These are phyloP conservation scores for Berberis thunbergii DNA, from an alignment of 164 flowering plant genomes.

Conservation along the genomic window DNA sequence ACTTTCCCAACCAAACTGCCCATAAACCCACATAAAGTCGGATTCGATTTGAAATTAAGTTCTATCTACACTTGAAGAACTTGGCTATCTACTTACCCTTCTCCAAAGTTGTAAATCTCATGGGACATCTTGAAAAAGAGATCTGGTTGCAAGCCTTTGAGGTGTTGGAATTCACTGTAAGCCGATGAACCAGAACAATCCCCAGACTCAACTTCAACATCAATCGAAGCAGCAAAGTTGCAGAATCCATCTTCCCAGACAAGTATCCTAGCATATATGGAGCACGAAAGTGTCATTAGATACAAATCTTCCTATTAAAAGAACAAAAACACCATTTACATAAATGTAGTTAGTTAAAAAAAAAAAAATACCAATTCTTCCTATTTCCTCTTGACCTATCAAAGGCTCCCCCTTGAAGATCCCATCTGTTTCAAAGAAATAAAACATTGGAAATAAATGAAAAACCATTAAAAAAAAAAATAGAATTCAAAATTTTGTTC, in stretches of 20 bases:
- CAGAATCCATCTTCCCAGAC: conserved; percentile 99
- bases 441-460: neutral
- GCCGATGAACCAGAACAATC: conserved; percentile 36
- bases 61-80: neutral
- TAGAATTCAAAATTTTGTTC: too few relatives aligned
- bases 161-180: conserved; percentile 47
- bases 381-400: conserved; percentile 95
- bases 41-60: neutral
- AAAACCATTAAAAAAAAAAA: neutral
- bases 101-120: conserved; percentile 98
- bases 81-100: conserved; percentile 44
- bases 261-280: conserved; percentile 52
- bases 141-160: conserved; percentile 87
- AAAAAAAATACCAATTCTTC: conserved; percentile 68
- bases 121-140: conserved; percentile 99
- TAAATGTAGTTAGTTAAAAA: neutral
- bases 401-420: conserved; percentile 73
- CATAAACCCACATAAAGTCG: neutral
- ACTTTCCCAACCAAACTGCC: conserved; percentile 90
- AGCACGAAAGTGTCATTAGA: neutral
- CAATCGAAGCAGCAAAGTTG: conserved; percentile 77
- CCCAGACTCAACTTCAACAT: conserved; percentile 28
- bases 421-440: conserved; percentile 58
- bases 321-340: neutral
- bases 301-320: neutral